phyloP scores from a whole-genome alignment of 176 grass and related monocot species.

The Oryza glaberrima region DNA sequence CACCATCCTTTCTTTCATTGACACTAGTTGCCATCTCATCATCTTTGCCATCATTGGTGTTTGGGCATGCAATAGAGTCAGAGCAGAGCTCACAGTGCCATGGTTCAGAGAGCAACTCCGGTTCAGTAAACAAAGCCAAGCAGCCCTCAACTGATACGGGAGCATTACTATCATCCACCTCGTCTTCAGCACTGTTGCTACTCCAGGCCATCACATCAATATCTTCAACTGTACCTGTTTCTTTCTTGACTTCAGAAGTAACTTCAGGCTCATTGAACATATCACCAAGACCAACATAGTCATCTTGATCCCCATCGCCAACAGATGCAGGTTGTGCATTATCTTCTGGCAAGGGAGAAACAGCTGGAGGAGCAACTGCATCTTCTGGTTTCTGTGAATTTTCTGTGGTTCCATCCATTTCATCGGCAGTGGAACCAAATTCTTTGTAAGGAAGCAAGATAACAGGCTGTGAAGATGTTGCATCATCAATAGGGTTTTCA shows the following conservation, averaged over 20 bases:
- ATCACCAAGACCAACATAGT: conserved; percentile 77
- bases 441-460: conserved; percentile 78
- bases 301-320: conserved; percentile 60
- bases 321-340: conserved; percentile 32
- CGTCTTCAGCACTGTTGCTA: conserved; percentile 66
- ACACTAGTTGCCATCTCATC: conserved; percentile 23
- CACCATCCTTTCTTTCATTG: conserved; percentile 45
- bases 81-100: conserved; percentile 66
- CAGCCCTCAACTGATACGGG: conserved; percentile 81
- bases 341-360: conserved; percentile 48
- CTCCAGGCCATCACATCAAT: conserved; percentile 77
- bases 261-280: conserved; percentile 91
- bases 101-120: conserved; percentile 75
- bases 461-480: conserved; percentile 43
- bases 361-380: conserved; percentile 33
- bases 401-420: conserved; percentile 38
- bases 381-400: conserved; percentile 47
- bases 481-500: conserved; percentile 49
- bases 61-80: conserved; percentile 13
- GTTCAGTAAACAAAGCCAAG: conserved; percentile 79
- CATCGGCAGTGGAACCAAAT: conserved; percentile 27
- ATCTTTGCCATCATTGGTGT: conserved; percentile 24
- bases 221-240: conserved; percentile 51
- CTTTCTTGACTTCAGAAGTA: conserved; percentile 68
- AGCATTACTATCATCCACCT: conserved; percentile 79